Evolutionary conservation across 495 filamentous ascomycete genomes (phyloP), one percentile per base, ranked within the genome.

Genomic region (Saxispiralis lemnorum): DNA sequence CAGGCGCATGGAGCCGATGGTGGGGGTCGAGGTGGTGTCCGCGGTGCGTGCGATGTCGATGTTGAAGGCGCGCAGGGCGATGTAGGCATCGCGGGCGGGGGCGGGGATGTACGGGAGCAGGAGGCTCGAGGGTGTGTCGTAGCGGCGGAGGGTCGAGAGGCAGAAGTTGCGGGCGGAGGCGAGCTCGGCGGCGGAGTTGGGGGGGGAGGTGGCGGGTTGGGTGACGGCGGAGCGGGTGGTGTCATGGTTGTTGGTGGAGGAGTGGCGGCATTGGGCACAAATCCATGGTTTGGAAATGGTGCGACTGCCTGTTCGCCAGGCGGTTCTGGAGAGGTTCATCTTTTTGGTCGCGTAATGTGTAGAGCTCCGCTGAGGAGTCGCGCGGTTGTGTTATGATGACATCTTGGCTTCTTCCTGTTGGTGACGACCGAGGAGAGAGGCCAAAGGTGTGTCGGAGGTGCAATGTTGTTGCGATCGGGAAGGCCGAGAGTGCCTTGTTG

Each of bases 51-150:
- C 84, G 32, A 93, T 70, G 50, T 93, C 86, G 55, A 93, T 70
- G 57, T 97, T 97, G 62, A 97, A 73, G 30, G 89, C 83, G 33
- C 87, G 83, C 31, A 97, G 71, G 41, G 87, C 84, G 49, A 93
- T 73, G 63, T 96, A 93, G 46, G 82, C 80, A 56, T 88, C 74
- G 51, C 71, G 77, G 2, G 75, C 66, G 9, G 71, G 60, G 1
- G 63, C 66, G 14, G 85, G 85, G 43, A 94, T 70, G 65, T 95
- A 92, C 44, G 78, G 75, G 44, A 78, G 75, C 43, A 94, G 73
- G n/a, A 83, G 72, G 59, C 82, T 83, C 17, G 89, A 86, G 41
- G 89, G 79, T 37, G 81, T 75, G 61, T 96, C 89, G 57, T 80
- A 80, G 59, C 76, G 78, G 55, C 83, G 84, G 53, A 34, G 36